These are phyloP conservation scores for Crucibulum laeve DNA, from an alignment of 768 basidiomycete species.

Conservation along the genomic window DNA sequence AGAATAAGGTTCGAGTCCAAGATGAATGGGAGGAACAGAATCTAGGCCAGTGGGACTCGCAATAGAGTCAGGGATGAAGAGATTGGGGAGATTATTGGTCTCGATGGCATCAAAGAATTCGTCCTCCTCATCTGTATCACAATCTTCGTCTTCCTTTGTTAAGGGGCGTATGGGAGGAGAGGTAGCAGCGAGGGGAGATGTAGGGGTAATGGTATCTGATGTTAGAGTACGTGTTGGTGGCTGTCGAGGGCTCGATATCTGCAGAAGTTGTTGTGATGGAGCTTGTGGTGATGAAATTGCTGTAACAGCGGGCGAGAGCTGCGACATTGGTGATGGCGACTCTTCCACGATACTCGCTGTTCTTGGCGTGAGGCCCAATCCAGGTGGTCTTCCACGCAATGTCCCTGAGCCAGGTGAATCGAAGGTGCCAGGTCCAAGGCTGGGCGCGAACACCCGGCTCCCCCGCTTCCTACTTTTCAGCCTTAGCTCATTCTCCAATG, in stretches of 20 bases:
- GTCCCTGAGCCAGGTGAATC: not conserved
- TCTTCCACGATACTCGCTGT: no score
- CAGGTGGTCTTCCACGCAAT: not conserved
- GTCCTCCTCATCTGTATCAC: slow-evolving; percentile 78
- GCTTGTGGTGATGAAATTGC: no score
- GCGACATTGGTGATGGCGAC: no score
- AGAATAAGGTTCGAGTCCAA: slow-evolving; percentile 42
- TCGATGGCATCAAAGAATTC: slow-evolving; percentile 99
- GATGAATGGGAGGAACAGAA: slow-evolving; percentile 11
- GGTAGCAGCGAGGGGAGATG: no score
- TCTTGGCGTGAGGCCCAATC: not conserved
- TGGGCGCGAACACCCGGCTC: slow-evolving; percentile 48
- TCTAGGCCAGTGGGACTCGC: slow-evolving; percentile 29
- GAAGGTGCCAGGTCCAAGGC: slow-evolving; percentile 1
- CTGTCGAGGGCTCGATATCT: no score
- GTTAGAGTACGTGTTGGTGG: no score
- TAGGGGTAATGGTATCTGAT: no score
- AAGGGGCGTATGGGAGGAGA: no score
- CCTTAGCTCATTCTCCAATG: slow-evolving; percentile 75
- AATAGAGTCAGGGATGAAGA: slow-evolving; percentile 66
- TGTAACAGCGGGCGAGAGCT: no score
- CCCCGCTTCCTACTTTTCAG: slow-evolving; percentile 53
- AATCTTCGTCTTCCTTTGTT: slow-evolving; percentile 16
- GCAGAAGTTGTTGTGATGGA: no score
- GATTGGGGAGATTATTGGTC: slow-evolving; percentile 68